Evolutionary conservation across 1,284 basidiomycete genomes (phyloP), one percentile per base, ranked within the genome.

Genomic region (Inonotus hispidus): DNA sequence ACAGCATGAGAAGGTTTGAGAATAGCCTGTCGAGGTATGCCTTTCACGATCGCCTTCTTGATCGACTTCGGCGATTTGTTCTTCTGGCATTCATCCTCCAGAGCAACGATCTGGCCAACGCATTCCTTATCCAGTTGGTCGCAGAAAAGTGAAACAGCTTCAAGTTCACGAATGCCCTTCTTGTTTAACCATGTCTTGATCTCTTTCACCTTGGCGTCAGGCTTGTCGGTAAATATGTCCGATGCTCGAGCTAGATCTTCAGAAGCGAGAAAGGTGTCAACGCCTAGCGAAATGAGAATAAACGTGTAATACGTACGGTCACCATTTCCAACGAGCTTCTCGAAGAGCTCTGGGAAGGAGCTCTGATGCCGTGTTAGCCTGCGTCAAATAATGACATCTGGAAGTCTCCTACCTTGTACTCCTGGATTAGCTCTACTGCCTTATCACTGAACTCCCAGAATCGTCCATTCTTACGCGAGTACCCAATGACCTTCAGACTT

Each of bases 361-460:
- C 74, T 74, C 87, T 90, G 66, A 10, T 63, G 53, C 11, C 29
- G 14, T 1, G 39, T 50, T 35, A 64, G 29, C 55, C 47, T 62
- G 41, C 23, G 41, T 60, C 46, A 60, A 16, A 16, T 2, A 25
- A 49, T 49, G 25, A n/a, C 3, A 27, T 11, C 14, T 16, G 8
- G 4, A 16, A 41, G 66, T 74, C 16, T 43, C 16, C 46, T 53
- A 84, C 85, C 80, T 90, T 90, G 76, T 98, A 98, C 62, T 93
- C 88, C 53, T 77, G 78, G 59, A 99, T 83, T 5, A 98, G 80
- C 43, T 88, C 80, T 39, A 95, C 76, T 0, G 95, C 88, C 71
- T 89, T 90, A 65, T 94, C 85, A 66, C 93, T 97, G 71, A 90
- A 99, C 73, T 99, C 96, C 97, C 97, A 99, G 47, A 86, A 82